Base-by-base conservation (phyloP, 139 green algal genomes). In the Dunaliella sp. region DNA sequence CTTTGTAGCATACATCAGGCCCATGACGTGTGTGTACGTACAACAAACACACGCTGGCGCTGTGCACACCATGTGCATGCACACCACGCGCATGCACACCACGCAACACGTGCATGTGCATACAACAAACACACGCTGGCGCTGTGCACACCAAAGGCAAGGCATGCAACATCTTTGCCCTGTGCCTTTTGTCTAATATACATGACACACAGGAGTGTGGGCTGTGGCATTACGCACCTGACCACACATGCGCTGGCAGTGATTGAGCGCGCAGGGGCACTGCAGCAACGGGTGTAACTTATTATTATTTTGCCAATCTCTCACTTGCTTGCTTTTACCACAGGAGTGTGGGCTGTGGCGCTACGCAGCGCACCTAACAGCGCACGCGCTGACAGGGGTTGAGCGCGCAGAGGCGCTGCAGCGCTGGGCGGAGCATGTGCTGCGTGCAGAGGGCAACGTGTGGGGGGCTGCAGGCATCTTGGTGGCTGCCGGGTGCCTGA, bases 291-390 rank as follows among this genome's bases (percentile, higher is more conserved):
- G 93, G 92, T 93, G 24, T 34, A 59, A 0, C 92, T 97, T 38
- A 90, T 93, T n/a, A n/a, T n/a, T n/a, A n/a, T n/a, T n/a, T n/a
- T n/a, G n/a, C n/a, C n/a, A n/a, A n/a, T n/a, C n/a, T n/a, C n/a
- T n/a, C n/a, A n/a, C n/a, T n/a, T n/a, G n/a, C n/a, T n/a, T n/a
- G n/a, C n/a, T n/a, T n/a, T n/a, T n/a, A n/a, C n/a, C 35, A 72
- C 94, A 97, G 84, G 95, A 98, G 65, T 89, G 84, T 2, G 91
- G 92, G 21, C 86, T 97, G 81, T 98, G 95, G 95, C 89, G 87
- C 1, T 91, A 93, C 72, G 95, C 94, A 3, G 89, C 95, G 36
- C 88, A 81, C 16, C 92, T 98, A 36, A 86, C 82, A 21, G 92
- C 94, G 1, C 75, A 87, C 75, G 79, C 78, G 1, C 90, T 97